Conservation (phyloP, 2,329 filamentous ascomycete genomes). For the Verticillium dahliae region DNA sequence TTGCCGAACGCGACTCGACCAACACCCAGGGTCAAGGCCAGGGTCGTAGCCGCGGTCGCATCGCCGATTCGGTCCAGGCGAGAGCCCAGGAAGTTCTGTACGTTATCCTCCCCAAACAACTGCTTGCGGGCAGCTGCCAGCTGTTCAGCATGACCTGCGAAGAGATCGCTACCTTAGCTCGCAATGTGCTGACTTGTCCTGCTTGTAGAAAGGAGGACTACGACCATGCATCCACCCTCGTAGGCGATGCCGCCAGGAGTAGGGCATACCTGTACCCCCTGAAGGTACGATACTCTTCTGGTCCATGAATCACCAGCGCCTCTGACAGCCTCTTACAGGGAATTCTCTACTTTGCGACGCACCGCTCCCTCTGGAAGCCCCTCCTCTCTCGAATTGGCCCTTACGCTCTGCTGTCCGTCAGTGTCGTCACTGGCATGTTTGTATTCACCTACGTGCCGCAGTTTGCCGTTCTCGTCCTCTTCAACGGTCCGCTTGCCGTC, state of each 20-base stretch:
- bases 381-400: slow-evolving; percentile 48
- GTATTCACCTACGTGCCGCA: slow-evolving; percentile 83
- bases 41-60: slow-evolving; percentile 10
- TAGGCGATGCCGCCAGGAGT: slow-evolving; percentile 65
- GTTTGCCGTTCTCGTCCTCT: slow-evolving; percentile 72
- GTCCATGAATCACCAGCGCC: not conserved
- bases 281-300: slow-evolving; percentile 29
- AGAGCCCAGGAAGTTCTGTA: slow-evolving; percentile 47
- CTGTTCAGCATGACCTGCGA: too few relatives aligned
- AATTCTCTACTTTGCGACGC: slow-evolving; percentile 51
- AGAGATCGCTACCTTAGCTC: too few relatives aligned
- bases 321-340: slow-evolving; percentile 32
- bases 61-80: slow-evolving; percentile 31
- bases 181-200: slow-evolving; percentile 8
- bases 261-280: slow-evolving; percentile 72
- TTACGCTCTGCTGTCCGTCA: slow-evolving; percentile 63
- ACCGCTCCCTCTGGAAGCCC: slow-evolving; percentile 52
- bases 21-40: not conserved
- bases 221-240: slow-evolving; percentile 54
- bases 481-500: slow-evolving; percentile 78
- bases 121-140: too few relatives aligned
- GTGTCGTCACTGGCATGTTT: slow-evolving; percentile 77
- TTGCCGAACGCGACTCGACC: not conserved
- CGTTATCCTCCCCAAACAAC: slow-evolving; percentile 1
- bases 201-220: slow-evolving; percentile 59